Conservation (phyloP, 1,139 yeast genomes). For the Zhuliangozyma blackwelliae region DNA sequence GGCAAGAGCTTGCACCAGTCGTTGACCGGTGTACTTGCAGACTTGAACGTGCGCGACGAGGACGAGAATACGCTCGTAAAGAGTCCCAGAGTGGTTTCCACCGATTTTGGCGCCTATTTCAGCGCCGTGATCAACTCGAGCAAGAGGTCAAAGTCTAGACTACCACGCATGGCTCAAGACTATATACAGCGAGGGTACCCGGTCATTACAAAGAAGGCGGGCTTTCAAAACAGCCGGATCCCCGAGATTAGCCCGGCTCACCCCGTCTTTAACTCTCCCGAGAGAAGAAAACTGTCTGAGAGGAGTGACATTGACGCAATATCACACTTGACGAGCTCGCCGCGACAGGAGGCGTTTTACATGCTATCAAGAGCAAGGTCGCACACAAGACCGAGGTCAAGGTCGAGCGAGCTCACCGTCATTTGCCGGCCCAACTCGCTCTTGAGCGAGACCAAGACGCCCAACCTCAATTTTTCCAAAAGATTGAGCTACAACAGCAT, state of each 20-base stretch:
- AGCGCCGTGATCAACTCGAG: slow-evolving; percentile 7
- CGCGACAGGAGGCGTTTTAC: too few species aligned
- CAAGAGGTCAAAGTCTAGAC: slow-evolving; percentile 9
- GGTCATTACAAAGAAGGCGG: slow-evolving; percentile 18
- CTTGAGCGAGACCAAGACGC: slow-evolving; percentile 10
- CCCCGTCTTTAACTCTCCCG: slow-evolving; percentile 18
- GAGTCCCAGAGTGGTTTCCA: slow-evolving; percentile 3
- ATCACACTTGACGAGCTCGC: too few species aligned
- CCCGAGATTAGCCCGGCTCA: slow-evolving; percentile 32
- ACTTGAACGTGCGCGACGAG: slow-evolving; percentile 11
- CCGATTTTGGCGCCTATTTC: slow-evolving; percentile 7
- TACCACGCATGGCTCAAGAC: slow-evolving; percentile 26
- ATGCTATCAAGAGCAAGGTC: too few species aligned
- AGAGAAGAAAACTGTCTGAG: not conserved
- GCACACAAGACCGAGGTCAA: too few species aligned
- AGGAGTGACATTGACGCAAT: too few species aligned
- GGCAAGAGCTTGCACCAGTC: slow-evolving; percentile 12
- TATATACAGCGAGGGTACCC: slow-evolving; percentile 22
- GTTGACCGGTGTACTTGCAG: slow-evolving; percentile 12
- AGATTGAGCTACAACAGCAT: slow-evolving; percentile 19
- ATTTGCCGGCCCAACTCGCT: slow-evolving; percentile 11
- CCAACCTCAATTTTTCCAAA: slow-evolving; percentile 9
- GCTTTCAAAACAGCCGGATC: slow-evolving; percentile 16
- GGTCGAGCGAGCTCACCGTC: slow-evolving; percentile 1
- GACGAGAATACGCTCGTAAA: slow-evolving; percentile 5